Base-by-base conservation (phyloP, 306 rosid genomes). In the Argentina anserina region DNA sequence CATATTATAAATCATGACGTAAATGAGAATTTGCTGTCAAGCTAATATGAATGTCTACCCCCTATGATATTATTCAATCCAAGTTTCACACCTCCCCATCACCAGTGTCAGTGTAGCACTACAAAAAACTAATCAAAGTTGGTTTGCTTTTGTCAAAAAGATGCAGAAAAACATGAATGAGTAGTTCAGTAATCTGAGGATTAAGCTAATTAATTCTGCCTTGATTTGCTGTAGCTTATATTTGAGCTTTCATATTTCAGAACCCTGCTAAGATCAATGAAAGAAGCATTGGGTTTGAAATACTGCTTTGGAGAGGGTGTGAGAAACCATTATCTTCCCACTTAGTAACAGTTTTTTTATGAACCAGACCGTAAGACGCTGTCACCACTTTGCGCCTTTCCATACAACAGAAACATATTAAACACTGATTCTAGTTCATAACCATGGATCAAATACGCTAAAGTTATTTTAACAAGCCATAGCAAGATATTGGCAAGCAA, bases 71-170 rank as follows among this genome's bases (percentile, higher is more conserved):
- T 56, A 60, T 60, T 60, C 65, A 60, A 31, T 34, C 25, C 0
- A 8, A 9, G 67, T n/a, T 63, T 63, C 67, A 63, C 67, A 63
- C 67, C 45, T 63, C 67, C 45, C 67, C 67, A 36, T 63, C 67
- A 9, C 26, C 67, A 20, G 67, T 34, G 67, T 63, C 29, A 18
- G 28, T 34, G 28, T 63, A 36, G 28, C 29, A 63, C 46, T 36
- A 36, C 0, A 40, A 52, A 31, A 60, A 60, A 60, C n/a, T 14
- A 28, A 33, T 41, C 29, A 67, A n/a, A 34, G 60, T 50, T 50
- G 37, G 34, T 75, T 52, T 36, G 31, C 55, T 25, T 65, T 65
- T 75, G 26, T 47, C 43, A 28, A 49, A 60, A 67, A 33, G 33
- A 3, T n/a, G 33, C 53, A 40, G 39, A 8, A 53, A 63, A 50